Evolutionary conservation across 768 basidiomycete species (phyloP).

Genomic region (Kwoniella heveanensis): DNA sequence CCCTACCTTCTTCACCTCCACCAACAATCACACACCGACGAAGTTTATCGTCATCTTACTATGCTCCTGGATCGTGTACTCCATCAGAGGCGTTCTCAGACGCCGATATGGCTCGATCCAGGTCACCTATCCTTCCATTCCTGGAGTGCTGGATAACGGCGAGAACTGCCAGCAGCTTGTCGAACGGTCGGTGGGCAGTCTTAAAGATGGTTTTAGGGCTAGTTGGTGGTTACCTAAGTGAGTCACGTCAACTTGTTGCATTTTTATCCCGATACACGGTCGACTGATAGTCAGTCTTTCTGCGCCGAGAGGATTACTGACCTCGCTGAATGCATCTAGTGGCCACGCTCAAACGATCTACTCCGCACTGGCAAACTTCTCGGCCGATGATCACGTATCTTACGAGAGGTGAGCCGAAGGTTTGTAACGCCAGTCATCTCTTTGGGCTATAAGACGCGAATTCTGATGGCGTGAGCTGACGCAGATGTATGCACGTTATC

Average conservation of each 20-base stretch:
- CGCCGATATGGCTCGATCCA: slow-evolving; percentile 12
- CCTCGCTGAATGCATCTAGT: no score
- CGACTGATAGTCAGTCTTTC: background rate
- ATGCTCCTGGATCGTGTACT: slow-evolving; percentile 14
- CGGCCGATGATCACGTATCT: slow-evolving; percentile 42
- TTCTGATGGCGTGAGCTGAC: slow-evolving; percentile 4
- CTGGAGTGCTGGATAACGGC: slow-evolving; percentile 1
- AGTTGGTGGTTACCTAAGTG: slow-evolving; percentile 51
- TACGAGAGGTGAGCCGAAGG: slow-evolving; percentile 51
- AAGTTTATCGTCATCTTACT: background rate
- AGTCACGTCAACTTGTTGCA: slow-evolving; percentile 9
- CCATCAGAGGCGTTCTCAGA: background rate
- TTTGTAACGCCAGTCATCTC: no score
- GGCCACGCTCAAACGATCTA: slow-evolving; percentile 55
- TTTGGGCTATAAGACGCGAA: no score
- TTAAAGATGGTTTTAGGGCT: slow-evolving; percentile 30
- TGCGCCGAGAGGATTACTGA: no score
- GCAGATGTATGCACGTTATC: background rate
- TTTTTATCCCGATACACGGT: background rate
- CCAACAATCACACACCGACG: background rate
- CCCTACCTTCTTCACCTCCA: background rate
- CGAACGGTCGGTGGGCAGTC: slow-evolving; percentile 16
- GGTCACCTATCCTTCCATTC: slow-evolving; percentile 9
- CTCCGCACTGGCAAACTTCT: slow-evolving; percentile 49
- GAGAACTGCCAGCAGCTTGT: slow-evolving; percentile 7